phyloP scores from a whole-genome alignment of 225 moss, liverwort and hornwort species.

The Ulota crispa region DNA sequence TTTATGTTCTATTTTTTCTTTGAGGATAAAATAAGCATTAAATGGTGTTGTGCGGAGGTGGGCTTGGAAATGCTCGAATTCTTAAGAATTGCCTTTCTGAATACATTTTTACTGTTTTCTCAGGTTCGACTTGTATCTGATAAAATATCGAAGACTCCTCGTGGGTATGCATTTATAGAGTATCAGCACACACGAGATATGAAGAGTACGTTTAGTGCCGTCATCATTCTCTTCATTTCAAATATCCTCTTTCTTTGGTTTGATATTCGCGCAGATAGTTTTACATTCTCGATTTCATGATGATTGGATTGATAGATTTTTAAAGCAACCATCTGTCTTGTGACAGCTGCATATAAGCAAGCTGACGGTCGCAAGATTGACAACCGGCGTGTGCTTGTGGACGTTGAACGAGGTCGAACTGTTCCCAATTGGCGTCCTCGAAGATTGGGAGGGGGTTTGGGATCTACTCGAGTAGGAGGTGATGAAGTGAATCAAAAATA shows the following conservation, averaged over 20 bases:
- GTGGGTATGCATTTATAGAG: slow-evolving; percentile 98
- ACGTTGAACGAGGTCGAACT: slow-evolving; percentile 97
- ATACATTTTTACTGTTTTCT: not conserved
- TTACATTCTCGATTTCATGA: not conserved
- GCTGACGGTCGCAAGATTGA: slow-evolving; percentile 99
- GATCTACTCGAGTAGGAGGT: slow-evolving; percentile 97
- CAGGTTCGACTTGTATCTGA: slow-evolving; percentile 94
- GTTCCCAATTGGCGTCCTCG: slow-evolving; percentile 99
- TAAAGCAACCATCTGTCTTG: slow-evolving; percentile 16
- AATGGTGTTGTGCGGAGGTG: not conserved
- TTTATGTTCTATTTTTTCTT: not conserved
- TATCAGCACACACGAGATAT: slow-evolving; percentile 98
- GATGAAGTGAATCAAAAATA: slow-evolving; percentile 99
- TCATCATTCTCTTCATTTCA: not conserved
- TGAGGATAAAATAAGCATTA: not conserved
- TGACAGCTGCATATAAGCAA: slow-evolving; percentile 93
- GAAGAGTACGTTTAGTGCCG: slow-evolving; percentile 62
- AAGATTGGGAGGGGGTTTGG: slow-evolving; percentile 95
- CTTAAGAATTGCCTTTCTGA: slow-evolving; percentile 3
- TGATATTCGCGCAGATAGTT: not conserved
- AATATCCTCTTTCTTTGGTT: not conserved
- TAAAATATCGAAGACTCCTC: slow-evolving; percentile 70
- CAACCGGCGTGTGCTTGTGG: slow-evolving; percentile 95
- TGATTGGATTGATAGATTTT: not conserved
- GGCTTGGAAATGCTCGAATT: not conserved